These are phyloP conservation scores for Pochonia chlamydosporia DNA, from an alignment of 2,329 filamentous ascomycete genomes.

Conservation along the genomic window DNA sequence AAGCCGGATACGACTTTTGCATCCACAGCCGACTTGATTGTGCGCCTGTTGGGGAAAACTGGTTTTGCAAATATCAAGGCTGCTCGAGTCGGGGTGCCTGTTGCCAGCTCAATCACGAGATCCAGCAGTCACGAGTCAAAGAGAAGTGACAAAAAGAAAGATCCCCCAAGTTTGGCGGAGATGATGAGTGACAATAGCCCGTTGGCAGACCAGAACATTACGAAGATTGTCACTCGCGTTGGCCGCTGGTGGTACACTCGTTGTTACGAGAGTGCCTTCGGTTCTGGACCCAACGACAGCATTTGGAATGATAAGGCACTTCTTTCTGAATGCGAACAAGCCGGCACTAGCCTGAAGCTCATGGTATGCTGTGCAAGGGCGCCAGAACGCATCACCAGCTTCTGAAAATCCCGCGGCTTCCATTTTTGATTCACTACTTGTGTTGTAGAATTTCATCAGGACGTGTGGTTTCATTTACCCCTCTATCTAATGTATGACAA, in stretches of 20 bases:
- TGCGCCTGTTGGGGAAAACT: slow-evolving; percentile 60
- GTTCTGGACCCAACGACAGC: slow-evolving; percentile 40
- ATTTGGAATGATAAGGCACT: slow-evolving; percentile 76
- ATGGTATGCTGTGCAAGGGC: slow-evolving; percentile 89
- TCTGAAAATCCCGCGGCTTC: slow-evolving; percentile 23
- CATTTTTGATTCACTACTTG: neutral
- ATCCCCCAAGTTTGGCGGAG: slow-evolving; percentile 58
- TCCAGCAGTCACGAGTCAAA: slow-evolving; percentile 15
- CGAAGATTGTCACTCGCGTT: slow-evolving; percentile 85
- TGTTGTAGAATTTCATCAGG: neutral
- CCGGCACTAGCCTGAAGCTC: slow-evolving; percentile 81
- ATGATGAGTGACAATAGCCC: slow-evolving; percentile 67
- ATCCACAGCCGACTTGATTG: slow-evolving; percentile 54
- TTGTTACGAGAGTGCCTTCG: slow-evolving; percentile 73
- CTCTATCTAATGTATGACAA: neutral
- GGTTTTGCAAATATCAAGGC: slow-evolving; percentile 69
- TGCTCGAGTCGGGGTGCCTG: slow-evolving; percentile 73
- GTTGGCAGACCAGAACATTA: slow-evolving; percentile 75
- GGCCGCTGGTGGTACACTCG: slow-evolving; percentile 95
- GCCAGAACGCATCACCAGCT: slow-evolving; percentile 51
- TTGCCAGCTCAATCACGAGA: slow-evolving; percentile 46
- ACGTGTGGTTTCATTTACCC: neutral
- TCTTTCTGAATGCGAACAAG: slow-evolving; percentile 78
- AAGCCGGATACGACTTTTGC: slow-evolving; percentile 56
- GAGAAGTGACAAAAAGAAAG: slow-evolving; percentile 24